These are phyloP conservation scores for Russula emetica DNA, from an alignment of 768 basidiomycete genomes.

Conservation along the genomic window DNA sequence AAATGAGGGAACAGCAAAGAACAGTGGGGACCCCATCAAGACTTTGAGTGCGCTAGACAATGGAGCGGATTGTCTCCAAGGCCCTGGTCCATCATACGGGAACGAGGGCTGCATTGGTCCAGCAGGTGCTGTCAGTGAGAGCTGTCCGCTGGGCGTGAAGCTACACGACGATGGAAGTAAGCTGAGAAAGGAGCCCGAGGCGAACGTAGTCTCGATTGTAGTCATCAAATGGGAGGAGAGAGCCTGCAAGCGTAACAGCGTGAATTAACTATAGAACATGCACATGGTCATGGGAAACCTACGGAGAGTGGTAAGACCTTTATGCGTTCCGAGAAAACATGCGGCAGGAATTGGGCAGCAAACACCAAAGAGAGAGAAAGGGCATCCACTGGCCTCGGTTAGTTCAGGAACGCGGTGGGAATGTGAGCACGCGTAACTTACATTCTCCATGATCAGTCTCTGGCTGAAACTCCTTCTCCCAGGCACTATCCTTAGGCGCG, in stretches of 20 bases:
- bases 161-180: conserved; percentile 37
- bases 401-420: not conserved
- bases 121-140: conserved; percentile 12
- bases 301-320: conserved; percentile 57
- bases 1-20: conserved; percentile 31
- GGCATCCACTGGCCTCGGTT: conserved; percentile 25
- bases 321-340: conserved; percentile 51
- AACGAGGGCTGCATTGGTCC: conserved; percentile 14
- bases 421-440: conserved; percentile 14
- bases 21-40: conserved; percentile 27
- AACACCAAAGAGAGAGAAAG: conserved; percentile 39
- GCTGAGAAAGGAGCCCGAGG: conserved; percentile 51
- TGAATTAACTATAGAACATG: conserved; percentile 2
- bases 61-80: conserved; percentile 19
- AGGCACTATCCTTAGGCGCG: conserved; percentile 37
- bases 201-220: conserved; percentile 53
- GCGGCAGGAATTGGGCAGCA: conserved; percentile 55
- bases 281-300: conserved; percentile 31
- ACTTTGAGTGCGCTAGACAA: conserved; percentile 25
- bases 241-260: conserved; percentile 31
- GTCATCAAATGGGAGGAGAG: conserved; percentile 38
- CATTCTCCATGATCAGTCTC: conserved; percentile 43
- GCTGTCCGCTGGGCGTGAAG: conserved; percentile 26
- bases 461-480: conserved; percentile 70
- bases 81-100: conserved; percentile 15